Conservation (phyloP, 768 basidiomycete genomes). For the Asterophora parasitica region DNA sequence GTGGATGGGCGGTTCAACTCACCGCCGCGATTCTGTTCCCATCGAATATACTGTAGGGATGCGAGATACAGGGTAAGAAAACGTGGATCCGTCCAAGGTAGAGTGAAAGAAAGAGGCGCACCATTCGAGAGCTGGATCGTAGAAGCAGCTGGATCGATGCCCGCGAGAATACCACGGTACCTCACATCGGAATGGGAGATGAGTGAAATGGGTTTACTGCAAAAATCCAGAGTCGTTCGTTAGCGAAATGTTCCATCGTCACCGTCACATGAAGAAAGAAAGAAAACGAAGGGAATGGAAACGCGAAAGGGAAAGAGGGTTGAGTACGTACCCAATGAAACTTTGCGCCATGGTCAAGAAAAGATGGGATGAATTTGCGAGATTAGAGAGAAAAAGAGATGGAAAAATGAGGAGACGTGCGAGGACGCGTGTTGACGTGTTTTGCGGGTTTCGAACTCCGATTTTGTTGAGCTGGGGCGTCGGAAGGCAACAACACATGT, state of each 20-base stretch:
- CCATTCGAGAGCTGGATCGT: slow-evolving; percentile 89
- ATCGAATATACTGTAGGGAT: slow-evolving; percentile 64
- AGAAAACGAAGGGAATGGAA: too few relatives aligned
- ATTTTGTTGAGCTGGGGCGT: too few relatives aligned
- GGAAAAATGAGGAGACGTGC: neutral
- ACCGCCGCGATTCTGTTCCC: slow-evolving; percentile 85
- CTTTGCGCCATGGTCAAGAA: slow-evolving; percentile 57
- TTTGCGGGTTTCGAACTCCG: too few relatives aligned
- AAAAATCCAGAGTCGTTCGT: neutral
- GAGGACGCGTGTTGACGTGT: slow-evolving; percentile 25
- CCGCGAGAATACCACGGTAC: slow-evolving; percentile 82
- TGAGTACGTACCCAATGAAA: slow-evolving; percentile 62
- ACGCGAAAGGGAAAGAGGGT: slow-evolving; percentile 11
- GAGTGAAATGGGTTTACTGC: slow-evolving; percentile 83
- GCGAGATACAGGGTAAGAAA: neutral
- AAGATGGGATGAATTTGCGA: neutral
- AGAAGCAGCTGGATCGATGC: slow-evolving; percentile 79
- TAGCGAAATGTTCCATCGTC: neutral
- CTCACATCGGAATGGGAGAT: slow-evolving; percentile 90
- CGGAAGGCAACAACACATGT: too few relatives aligned
- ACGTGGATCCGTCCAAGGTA: neutral
- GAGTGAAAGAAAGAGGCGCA: too few relatives aligned
- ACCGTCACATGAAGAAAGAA: too few relatives aligned
- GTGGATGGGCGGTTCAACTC: too few relatives aligned
- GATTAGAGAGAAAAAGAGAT: neutral